These are phyloP conservation scores for Xylaria hypoxylon DNA, from an alignment of 2,329 filamentous ascomycete species.

Conservation along the genomic window DNA sequence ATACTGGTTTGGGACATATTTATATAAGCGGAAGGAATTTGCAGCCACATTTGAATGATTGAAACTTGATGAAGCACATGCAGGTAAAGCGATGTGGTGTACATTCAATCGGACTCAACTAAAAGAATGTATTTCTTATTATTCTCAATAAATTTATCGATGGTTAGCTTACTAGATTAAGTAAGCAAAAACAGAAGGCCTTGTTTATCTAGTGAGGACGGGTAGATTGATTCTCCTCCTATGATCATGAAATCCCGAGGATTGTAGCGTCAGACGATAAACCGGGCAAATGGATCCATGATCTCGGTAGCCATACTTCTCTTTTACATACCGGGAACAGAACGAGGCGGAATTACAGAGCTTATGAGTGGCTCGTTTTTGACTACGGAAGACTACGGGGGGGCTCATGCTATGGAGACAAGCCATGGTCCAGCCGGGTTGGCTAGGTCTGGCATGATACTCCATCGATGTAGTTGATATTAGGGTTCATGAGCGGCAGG, in stretches of 20 bases:
- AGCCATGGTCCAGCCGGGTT: neutral
- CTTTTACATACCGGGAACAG: neutral
- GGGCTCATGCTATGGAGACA: neutral
- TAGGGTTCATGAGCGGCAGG: conserved; percentile 17
- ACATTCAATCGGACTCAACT: neutral
- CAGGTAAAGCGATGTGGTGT: neutral
- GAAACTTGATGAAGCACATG: neutral
- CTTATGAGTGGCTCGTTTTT: conserved; percentile 7
- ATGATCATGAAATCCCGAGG: conserved; percentile 2
- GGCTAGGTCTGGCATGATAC: conserved; percentile 9
- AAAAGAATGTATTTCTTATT: neutral
- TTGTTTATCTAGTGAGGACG: neutral
- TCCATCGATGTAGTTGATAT: conserved; percentile 20
- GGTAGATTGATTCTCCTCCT: neutral
- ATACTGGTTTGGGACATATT: neutral
- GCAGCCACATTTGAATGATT: neutral
- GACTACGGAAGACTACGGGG: conserved; percentile 30
- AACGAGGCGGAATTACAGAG: neutral
- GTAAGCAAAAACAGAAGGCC: neutral
- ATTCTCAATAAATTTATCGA: neutral
- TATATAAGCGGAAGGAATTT: neutral
- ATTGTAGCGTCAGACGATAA: neutral
- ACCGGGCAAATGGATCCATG: neutral
- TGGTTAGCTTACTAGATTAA: neutral
- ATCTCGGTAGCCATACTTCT: neutral